These are phyloP conservation scores for Pulveroboletus frians DNA, from an alignment of 768 basidiomycete species.

Conservation along the genomic window DNA sequence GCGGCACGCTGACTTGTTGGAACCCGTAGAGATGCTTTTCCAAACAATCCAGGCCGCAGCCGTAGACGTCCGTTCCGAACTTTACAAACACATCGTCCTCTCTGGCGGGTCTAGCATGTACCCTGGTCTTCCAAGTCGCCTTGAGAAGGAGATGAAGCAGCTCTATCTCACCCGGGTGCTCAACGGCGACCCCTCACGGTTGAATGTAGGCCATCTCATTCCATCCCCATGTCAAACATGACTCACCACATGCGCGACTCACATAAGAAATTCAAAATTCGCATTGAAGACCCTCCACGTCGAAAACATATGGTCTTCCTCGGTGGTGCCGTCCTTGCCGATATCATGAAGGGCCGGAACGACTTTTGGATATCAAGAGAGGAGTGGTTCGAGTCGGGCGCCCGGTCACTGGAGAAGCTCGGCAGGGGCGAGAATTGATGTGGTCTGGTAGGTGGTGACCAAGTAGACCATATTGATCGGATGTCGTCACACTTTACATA, in stretches of 20 bases:
- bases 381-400: constrained; percentile 93
- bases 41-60: constrained; percentile 90
- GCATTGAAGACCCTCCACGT: constrained; percentile 95
- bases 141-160: constrained; percentile 99
- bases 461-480: neutral
- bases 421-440: constrained; percentile 54
- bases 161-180: constrained; percentile 92
- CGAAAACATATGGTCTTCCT: constrained; percentile 99
- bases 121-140: constrained; percentile 90
- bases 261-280: constrained; percentile 95
- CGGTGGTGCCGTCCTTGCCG: constrained; percentile 95
- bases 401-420: constrained; percentile 78
- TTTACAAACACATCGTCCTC: constrained; percentile 97
- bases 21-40: constrained; percentile 81
- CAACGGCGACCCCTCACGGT: constrained; percentile 70
- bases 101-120: constrained; percentile 99
- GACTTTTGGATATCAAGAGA: constrained; percentile 95
- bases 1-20: neutral
- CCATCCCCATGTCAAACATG: neutral
- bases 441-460: neutral
- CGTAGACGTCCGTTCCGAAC: constrained; percentile 80
- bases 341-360: constrained; percentile 94
- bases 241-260: neutral
- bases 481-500: neutral
- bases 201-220: constrained; percentile 62